Percentiles rank a stretch among this genome's conserved stretches.
Evolutionary conservation across 495 filamentous ascomycete species (phyloP).

Genomic region (Aspergillus mulundensis): DNA sequence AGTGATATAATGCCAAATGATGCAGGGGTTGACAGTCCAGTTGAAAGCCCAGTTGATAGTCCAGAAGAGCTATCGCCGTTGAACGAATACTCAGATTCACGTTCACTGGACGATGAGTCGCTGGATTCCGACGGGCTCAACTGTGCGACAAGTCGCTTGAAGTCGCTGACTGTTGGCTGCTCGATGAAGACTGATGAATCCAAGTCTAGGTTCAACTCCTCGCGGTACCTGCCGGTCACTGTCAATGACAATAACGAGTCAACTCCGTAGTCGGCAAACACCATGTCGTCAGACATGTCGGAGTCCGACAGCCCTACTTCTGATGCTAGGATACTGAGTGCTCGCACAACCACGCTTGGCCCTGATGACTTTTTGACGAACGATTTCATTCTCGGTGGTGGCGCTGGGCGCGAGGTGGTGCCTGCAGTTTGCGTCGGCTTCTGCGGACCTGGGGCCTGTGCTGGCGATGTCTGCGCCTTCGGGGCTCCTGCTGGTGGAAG

Average conservation of each 20-base stretch:
- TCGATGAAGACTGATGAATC: conserved; percentile 56
- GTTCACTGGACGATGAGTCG: conserved; percentile 32
- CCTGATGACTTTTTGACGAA: conserved; percentile 22
- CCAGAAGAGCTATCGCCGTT: conserved; percentile 30
- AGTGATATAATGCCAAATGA: conserved; percentile 31
- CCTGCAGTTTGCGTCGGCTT: conserved; percentile 38
- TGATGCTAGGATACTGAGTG: conserved; percentile 60
- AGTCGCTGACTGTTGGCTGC: conserved; percentile 53
- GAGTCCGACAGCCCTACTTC: conserved; percentile 60
- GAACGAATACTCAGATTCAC: conserved; percentile 27
- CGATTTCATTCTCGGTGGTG: conserved; percentile 25
- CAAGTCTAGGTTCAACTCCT: conserved; percentile 48
- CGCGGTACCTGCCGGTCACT: conserved; percentile 44
- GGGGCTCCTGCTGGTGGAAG: conserved; percentile 55
- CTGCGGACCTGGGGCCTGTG: conserved; percentile 28
- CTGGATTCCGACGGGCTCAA: conserved; percentile 32
- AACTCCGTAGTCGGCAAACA: conserved; percentile 50
- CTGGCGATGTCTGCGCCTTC: conserved; percentile 24
- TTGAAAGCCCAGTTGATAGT: too few species aligned
- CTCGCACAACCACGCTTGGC: conserved; percentile 30
- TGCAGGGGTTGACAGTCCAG: conserved; percentile 33
- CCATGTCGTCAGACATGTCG: conserved; percentile 53
- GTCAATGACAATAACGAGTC: conserved; percentile 51
- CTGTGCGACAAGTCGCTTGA: conserved; percentile 54
- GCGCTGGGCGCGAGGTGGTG: conserved; percentile 20